Percentiles rank a stretch among this genome's conserved stretches.
phyloP scores from a whole-genome alignment of 148 eudicot species.

The Rhododendron ovatum region DNA sequence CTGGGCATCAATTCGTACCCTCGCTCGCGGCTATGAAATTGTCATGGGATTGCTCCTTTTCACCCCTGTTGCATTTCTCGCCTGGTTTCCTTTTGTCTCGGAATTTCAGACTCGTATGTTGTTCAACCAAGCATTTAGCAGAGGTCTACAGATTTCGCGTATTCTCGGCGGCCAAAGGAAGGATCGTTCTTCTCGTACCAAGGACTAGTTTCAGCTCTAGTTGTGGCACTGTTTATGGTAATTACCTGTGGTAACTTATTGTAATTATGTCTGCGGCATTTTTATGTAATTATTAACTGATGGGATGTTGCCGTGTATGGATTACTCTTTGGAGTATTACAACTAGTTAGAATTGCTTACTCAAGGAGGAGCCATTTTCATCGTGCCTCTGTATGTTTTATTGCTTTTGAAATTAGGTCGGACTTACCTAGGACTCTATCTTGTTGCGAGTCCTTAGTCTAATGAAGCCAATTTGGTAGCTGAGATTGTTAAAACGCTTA shows the following conservation, averaged over 20 bases:
- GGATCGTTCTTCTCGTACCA: conserved; percentile 64
- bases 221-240: not conserved
- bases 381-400: not conserved
- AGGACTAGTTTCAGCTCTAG: conserved; percentile 26
- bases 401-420: not conserved
- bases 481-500: not conserved
- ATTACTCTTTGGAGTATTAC: not conserved
- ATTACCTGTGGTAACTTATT: not conserved
- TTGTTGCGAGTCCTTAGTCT: not conserved
- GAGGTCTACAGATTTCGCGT: conserved; percentile 83
- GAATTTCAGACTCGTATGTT: conserved; percentile 82
- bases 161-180: conserved; percentile 81
- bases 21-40: conserved; percentile 76
- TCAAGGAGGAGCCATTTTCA: not conserved
- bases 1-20: conserved; percentile 69
- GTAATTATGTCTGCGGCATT: not conserved
- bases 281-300: not conserved
- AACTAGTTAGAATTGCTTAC: not conserved
- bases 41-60: conserved; percentile 76
- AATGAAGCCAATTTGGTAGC: not conserved
- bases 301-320: not conserved
- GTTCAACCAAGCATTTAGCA: conserved; percentile 85
- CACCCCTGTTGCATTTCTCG: conserved; percentile 80
- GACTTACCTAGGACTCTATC: not conserved
- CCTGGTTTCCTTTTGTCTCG: conserved; percentile 85